Evolutionary conservation across 2,329 filamentous ascomycete species (phyloP).

Genomic region (Bipolaris sorokiniana): DNA sequence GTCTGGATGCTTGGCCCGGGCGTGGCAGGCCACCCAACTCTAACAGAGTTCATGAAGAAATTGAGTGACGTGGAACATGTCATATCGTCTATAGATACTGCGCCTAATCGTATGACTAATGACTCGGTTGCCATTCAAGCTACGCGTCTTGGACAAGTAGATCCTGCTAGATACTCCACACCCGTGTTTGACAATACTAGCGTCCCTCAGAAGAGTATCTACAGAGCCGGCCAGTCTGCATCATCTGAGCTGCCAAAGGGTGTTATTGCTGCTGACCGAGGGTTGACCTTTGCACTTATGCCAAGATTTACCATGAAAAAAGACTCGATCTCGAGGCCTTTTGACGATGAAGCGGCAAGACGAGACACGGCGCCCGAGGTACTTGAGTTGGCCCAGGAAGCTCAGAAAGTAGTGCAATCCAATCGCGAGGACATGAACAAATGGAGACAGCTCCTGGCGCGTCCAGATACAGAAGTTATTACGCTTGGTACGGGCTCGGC

Average conservation of each 20-base stretch:
- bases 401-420: constrained; percentile 45
- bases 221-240: constrained; percentile 9
- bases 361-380: constrained; percentile 56
- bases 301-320: constrained; percentile 51
- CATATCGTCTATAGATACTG: constrained; percentile 75
- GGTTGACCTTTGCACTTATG: constrained; percentile 54
- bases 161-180: constrained; percentile 73
- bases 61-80: constrained; percentile 71
- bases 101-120: constrained; percentile 76
- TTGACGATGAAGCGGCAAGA: constrained; percentile 57
- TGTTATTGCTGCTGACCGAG: constrained; percentile 47
- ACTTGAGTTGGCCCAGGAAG: constrained; percentile 58
- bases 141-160: constrained; percentile 73
- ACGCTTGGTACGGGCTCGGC: constrained; percentile 92
- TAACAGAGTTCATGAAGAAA: constrained; percentile 73
- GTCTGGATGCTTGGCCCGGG: constrained; percentile 82
- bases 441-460: constrained; percentile 71
- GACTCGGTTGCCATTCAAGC: constrained; percentile 70
- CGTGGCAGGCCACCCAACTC: constrained; percentile 65
- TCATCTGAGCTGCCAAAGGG: constrained; percentile 22
- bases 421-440: constrained; percentile 56
- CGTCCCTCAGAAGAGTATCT: constrained; percentile 47
- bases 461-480: constrained; percentile 79
- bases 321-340: constrained; percentile 36
- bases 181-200: constrained; percentile 68